Percentiles rank a stretch among this genome's conserved stretches.
Conservation (phyloP, 176 grass and related monocot species). For the Tuctoria greenei region DNA sequence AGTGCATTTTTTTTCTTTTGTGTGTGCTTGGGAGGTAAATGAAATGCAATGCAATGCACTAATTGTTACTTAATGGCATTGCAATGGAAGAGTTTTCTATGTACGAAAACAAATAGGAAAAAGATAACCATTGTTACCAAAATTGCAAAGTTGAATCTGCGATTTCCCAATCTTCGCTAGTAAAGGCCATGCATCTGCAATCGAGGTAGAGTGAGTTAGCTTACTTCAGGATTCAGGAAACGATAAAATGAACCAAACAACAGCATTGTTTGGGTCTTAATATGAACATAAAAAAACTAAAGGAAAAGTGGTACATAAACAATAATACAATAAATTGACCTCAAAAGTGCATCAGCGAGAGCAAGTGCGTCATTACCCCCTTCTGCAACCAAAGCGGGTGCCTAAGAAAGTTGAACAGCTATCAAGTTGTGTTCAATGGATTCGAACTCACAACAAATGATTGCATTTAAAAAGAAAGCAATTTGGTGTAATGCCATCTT, state of each 20-base stretch:
- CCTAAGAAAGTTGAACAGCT: conserved; percentile 51
- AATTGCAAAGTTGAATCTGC: conserved; percentile 97
- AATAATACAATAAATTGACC: conserved; percentile 64
- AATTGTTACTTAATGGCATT: no score
- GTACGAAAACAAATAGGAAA: conserved; percentile 13
- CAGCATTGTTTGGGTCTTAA: background rate
- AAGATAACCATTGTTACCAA: conserved; percentile 51
- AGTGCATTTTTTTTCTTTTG: background rate
- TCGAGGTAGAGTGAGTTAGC: conserved; percentile 23
- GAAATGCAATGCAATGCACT: no score
- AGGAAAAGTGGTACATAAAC: conserved; percentile 46
- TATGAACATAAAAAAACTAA: conserved; percentile 37
- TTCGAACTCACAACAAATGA: background rate
- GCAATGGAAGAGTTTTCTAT: background rate
- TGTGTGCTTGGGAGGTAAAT: no score
- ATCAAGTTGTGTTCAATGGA: conserved; percentile 22
- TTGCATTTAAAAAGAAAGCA: background rate
- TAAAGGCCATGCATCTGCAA: conserved; percentile 74
- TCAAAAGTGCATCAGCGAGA: conserved; percentile 94
- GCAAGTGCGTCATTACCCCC: conserved; percentile 73
- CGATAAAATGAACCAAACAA: conserved; percentile 24
- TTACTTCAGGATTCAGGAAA: conserved; percentile 1
- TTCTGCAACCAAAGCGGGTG: conserved; percentile 81
- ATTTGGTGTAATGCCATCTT: background rate
- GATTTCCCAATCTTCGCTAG: conserved; percentile 88